These are phyloP conservation scores for Hypoxylon sp. DNA, from an alignment of 2,329 filamentous ascomycete genomes.

Conservation along the genomic window DNA sequence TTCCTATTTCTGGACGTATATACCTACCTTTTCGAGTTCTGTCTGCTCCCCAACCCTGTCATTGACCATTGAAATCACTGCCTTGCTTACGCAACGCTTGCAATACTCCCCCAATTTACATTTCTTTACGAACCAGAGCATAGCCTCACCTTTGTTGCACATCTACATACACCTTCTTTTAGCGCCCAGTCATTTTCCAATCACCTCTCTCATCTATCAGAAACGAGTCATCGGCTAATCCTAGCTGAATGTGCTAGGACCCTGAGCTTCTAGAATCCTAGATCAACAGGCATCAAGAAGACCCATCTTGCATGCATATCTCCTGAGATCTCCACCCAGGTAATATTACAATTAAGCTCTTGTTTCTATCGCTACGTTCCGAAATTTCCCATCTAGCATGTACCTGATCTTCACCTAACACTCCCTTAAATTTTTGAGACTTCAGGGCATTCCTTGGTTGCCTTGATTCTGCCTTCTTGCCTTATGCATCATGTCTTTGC, in stretches of 20 bases:
- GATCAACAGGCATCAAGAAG: conserved; percentile 37
- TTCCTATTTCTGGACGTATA: conserved; percentile 21
- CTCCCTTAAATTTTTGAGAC: conserved; percentile 15
- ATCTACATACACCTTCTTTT: conserved; percentile 37
- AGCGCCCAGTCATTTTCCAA: conserved; percentile 38
- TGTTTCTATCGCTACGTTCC: conserved; percentile 23
- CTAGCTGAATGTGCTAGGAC: conserved; percentile 48
- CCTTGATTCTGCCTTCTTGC: conserved; percentile 17
- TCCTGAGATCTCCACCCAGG: conserved; percentile 36
- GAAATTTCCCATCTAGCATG: conserved; percentile 7
- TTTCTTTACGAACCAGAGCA: conserved; percentile 30
- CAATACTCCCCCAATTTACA: conserved; percentile 26
- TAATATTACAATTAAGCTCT: conserved; percentile 34
- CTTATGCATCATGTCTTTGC: conserved; percentile 61
- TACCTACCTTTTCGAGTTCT: conserved; percentile 38
- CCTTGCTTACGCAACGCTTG: conserved; percentile 39
- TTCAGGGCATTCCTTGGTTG: conserved; percentile 26
- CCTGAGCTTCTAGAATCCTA: conserved; percentile 36
- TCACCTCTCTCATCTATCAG: conserved; percentile 23
- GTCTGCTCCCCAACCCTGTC: conserved; percentile 20
- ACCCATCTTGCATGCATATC: conserved; percentile 32
- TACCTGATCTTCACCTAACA: conserved; percentile 7
- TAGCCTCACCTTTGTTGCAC: conserved; percentile 42
- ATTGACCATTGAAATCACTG: conserved; percentile 20
- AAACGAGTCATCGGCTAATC: conserved; percentile 45